These are phyloP conservation scores for Papilionanthe hybrid DNA, from an alignment of 116 monocot species.

Conservation along the genomic window DNA sequence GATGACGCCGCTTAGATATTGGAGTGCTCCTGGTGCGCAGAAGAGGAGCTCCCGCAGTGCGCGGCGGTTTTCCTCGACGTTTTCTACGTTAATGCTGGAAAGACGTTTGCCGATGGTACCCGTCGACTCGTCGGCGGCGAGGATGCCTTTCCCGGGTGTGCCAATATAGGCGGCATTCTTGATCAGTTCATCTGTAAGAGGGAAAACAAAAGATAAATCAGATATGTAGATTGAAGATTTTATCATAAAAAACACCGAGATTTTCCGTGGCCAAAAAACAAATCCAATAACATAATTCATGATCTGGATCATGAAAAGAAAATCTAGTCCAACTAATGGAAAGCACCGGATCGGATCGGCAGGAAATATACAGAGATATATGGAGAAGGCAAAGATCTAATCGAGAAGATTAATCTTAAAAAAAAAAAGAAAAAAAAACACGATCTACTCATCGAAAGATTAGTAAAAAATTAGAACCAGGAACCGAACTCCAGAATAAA, in stretches of 20 bases:
- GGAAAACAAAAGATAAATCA: neutral
- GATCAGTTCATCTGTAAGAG: conserved; percentile 44
- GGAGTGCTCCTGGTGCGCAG: conserved; percentile 44
- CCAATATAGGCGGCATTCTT: conserved; percentile 47
- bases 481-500: too few species aligned
- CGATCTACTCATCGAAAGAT: too few species aligned
- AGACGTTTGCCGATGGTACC: conserved; percentile 52
- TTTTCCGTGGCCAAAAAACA: too few species aligned
- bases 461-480: too few species aligned
- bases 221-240: neutral
- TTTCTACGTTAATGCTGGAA: conserved; percentile 51
- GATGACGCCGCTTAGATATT: conserved; percentile 47
- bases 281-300: neutral
- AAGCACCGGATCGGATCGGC: neutral
- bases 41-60: conserved; percentile 62
- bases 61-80: conserved; percentile 50
- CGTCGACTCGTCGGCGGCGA: conserved; percentile 56
- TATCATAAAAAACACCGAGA: too few species aligned
- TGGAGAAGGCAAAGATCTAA: too few species aligned
- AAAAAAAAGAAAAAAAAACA: too few species aligned
- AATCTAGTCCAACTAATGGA: too few species aligned
- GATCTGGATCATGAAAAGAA: neutral
- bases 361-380: too few species aligned
- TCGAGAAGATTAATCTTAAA: too few species aligned
- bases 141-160: conserved; percentile 52